Conservation (phyloP, 129 eudicot species). For the Heracleum sosnowskyi region DNA sequence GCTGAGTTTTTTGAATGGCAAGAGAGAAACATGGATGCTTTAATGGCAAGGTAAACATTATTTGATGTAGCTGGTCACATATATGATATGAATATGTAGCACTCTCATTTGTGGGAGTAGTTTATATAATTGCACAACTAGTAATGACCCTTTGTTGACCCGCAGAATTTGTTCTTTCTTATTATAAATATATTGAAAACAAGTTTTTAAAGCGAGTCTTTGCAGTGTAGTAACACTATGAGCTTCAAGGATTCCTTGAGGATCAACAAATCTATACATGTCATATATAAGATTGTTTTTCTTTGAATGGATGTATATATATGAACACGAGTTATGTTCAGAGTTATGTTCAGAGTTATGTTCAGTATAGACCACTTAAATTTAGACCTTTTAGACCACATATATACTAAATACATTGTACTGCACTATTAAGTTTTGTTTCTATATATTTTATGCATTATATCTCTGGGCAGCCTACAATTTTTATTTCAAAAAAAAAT, state of each 20-base stretch:
- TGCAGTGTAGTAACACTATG: not conserved
- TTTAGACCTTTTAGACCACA: too few relatives aligned
- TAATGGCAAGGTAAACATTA: conserved; percentile 62
- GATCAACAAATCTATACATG: not conserved
- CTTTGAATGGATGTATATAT: too few relatives aligned
- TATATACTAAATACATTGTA: too few relatives aligned
- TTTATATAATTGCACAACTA: not conserved
- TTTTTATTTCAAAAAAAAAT: too few relatives aligned
- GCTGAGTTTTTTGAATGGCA: conserved; percentile 96
- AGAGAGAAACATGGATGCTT: conserved; percentile 76
- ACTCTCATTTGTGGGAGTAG: not conserved
- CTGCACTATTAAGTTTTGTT: too few relatives aligned
- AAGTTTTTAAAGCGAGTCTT: not conserved
- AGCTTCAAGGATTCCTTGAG: not conserved
- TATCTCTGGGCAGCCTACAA: too few relatives aligned
- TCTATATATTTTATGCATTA: too few relatives aligned
- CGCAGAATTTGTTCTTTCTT: not conserved
- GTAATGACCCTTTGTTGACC: not conserved
- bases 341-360: too few relatives aligned
- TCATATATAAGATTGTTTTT: not conserved
- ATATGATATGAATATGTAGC: not conserved
- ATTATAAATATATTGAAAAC: not conserved
- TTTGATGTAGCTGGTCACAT: not conserved
- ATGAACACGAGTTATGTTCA: too few relatives aligned
- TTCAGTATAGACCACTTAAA: too few relatives aligned